Conservation (phyloP, 306 rosid species). For the Dicorynia guianensis region DNA sequence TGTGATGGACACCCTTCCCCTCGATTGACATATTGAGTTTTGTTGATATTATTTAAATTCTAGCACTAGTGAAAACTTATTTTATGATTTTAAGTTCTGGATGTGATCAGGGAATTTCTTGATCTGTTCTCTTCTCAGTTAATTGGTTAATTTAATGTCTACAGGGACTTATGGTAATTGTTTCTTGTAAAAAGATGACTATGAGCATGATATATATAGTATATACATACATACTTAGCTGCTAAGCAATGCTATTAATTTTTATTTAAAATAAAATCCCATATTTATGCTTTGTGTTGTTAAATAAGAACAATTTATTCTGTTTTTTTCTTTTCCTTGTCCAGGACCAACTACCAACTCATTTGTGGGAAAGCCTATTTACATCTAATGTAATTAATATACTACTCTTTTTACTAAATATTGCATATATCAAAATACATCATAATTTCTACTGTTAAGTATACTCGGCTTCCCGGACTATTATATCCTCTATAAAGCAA, state of each 20-base stretch:
- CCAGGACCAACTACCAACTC: slow-evolving; percentile 30
- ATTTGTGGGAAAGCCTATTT: slow-evolving; percentile 37
- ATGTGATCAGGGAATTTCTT: background rate
- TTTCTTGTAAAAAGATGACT: background rate
- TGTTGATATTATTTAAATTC: background rate
- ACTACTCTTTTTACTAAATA: slow-evolving; percentile 21
- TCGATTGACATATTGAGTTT: background rate
- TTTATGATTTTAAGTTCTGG: background rate
- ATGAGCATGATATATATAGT: background rate
- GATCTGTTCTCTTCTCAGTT: background rate
- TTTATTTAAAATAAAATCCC: background rate
- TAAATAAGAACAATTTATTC: slow-evolving; percentile 34
- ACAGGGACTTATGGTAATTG: background rate
- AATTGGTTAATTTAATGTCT: background rate
- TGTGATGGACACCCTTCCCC: background rate
- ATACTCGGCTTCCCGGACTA: slow-evolving; percentile 9
- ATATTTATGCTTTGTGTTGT: slow-evolving; percentile 9
- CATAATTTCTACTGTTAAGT: slow-evolving; percentile 1
- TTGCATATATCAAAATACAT: background rate
- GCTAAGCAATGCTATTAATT: slow-evolving; percentile 13
- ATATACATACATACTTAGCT: background rate
- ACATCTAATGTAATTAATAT: slow-evolving; percentile 37
- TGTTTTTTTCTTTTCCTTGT: slow-evolving; percentile 28
- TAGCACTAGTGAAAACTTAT: background rate
- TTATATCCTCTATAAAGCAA: slow-evolving; percentile 1